Evolutionary conservation across 2,329 filamentous ascomycete species (phyloP), one percentile per base, ranked within the genome.

Genomic region (Verticillium isaacii): DNA sequence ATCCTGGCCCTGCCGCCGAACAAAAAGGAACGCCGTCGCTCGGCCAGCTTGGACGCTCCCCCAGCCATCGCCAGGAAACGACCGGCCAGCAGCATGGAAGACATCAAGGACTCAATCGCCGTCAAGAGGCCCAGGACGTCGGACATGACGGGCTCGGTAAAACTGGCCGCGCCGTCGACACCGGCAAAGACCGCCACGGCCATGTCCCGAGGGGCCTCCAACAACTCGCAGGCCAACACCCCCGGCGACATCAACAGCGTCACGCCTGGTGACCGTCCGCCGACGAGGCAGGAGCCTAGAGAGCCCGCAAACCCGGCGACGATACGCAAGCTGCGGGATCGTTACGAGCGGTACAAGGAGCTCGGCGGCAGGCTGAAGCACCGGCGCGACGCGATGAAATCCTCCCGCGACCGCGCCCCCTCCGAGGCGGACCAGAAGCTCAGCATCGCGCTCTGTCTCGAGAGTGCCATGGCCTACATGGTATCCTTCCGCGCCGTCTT

Each of bases 301-400:
- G 62, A 65, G 23, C 68, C 68, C 23, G 63, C 68, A 4, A 69
- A 73, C 25, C 67, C 65, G n/a, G 69, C 72, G 41, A 71, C 67
- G 60, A 62, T 71, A 12, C 68, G 68, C 15, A 64, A 66, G 1
- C 67, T 78, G 29, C 71, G 71, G 8, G 72, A 77, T 1, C 77
- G 73, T 52, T 75, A 78, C 25, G 64, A 67, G 14, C 72, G 68
- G 36, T 79, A 79, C 66, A 72, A 70, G 32, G 69, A 64, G 2
- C 67, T 85, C 8, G 84, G 81, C 2, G 80, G 75, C 36, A 79
- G 77, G 60, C 73, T 86, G 19, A 87, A 87, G 73, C 83, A 85
- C 63, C 74, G 78, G 14, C 81, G 82, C 32, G 84, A 87, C 64
- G 77, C 73, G 39, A 66, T 72, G 6, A 71, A 63, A 3, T 61